phyloP scores from a whole-genome alignment of 257 asterid genomes.

The Mitragyna speciosa region DNA sequence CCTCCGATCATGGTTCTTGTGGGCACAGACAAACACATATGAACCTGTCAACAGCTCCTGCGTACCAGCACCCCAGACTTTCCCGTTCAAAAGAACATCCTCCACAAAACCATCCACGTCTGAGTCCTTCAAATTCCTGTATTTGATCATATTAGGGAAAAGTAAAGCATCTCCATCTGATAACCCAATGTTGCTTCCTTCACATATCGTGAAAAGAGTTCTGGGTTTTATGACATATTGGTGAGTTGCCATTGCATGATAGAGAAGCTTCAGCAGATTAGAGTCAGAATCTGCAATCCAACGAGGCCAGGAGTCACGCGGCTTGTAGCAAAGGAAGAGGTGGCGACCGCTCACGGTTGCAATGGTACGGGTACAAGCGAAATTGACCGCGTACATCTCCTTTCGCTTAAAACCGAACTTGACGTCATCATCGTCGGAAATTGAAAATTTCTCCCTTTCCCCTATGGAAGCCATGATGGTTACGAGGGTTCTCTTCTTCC shows the following conservation, averaged over 20 bases:
- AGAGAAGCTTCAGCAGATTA: constrained; percentile 68
- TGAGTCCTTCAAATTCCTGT: constrained; percentile 78
- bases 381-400: constrained; percentile 66
- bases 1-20: constrained; percentile 70
- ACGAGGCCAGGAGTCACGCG: constrained; percentile 82
- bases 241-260: constrained; percentile 50
- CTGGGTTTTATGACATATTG: no score
- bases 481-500: no score
- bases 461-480: constrained; percentile 52
- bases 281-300: constrained; percentile 71
- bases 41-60: constrained; percentile 70
- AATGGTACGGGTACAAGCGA: constrained; percentile 60
- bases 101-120: constrained; percentile 78
- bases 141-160: constrained; percentile 84
- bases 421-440: constrained; percentile 37
- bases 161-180: constrained; percentile 81
- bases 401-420: constrained; percentile 74
- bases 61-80: constrained; percentile 68
- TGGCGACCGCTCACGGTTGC: no score
- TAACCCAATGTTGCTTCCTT: constrained; percentile 57
- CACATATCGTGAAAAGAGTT: constrained; percentile 82
- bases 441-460: constrained; percentile 50
- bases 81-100: constrained; percentile 78
- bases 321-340: constrained; percentile 83
- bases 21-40: constrained; percentile 90